phyloP scores from a whole-genome alignment of 2,329 filamentous ascomycete species.

The Tolypocladium ophioglossoides region DNA sequence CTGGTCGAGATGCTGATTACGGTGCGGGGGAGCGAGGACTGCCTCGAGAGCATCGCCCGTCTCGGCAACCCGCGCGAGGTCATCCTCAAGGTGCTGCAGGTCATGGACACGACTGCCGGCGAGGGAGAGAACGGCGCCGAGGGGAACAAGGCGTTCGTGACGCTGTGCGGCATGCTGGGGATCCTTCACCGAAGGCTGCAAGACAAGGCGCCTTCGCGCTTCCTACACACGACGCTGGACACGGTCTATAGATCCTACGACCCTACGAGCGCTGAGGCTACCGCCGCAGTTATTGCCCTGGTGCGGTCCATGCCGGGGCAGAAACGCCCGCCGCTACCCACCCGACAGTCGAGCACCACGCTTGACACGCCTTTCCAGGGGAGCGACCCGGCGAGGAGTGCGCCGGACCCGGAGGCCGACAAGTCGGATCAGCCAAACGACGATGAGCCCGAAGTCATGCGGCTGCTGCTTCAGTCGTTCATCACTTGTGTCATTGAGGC shows the following conservation, averaged over 20 bases:
- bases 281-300: constrained; percentile 59
- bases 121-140: constrained; percentile 27
- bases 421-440: constrained; percentile 25
- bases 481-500: constrained; percentile 68
- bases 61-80: constrained; percentile 75
- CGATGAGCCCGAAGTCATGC: constrained; percentile 51
- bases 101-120: constrained; percentile 43
- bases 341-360: constrained; percentile 45
- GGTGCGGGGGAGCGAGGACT: constrained; percentile 56
- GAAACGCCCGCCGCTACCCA: constrained; percentile 52
- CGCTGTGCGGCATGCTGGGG: constrained; percentile 59
- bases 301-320: constrained; percentile 58
- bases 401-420: constrained; percentile 50
- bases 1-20: constrained; percentile 64
- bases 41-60: constrained; percentile 63
- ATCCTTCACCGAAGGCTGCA: constrained; percentile 65
- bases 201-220: constrained; percentile 68
- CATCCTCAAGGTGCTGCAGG: constrained; percentile 69
- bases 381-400: constrained; percentile 42
- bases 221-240: constrained; percentile 66
- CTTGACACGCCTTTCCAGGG: constrained; percentile 44
- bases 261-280: constrained; percentile 54
- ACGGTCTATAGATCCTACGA: constrained; percentile 59
- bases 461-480: constrained; percentile 61
- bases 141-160: constrained; percentile 47